Evolutionary conservation across 208 protist genomes (phyloP), one percentile per base, ranked within the genome.

Genomic region (Herpetomonas tarakana): DNA sequence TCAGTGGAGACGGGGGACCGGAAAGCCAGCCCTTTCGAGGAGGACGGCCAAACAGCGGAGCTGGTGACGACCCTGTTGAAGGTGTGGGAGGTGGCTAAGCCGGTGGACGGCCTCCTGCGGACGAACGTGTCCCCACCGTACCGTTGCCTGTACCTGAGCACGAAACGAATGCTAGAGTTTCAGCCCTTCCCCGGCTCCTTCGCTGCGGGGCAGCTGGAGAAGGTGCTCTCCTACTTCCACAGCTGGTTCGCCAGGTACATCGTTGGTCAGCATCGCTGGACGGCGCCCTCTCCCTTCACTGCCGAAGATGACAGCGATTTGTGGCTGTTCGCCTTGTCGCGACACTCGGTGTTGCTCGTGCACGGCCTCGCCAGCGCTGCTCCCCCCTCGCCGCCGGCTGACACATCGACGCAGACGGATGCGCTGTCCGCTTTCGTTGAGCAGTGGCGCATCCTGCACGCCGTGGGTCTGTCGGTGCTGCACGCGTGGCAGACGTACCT

Each of bases 301-400:
- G 52, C 59, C 0, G n/a, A 60, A 4, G 76, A 81, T 31, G 72
- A 85, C 52, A 50, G 46, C 0, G 85, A 92, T 39, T 52, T 92
- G n/a, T 91, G 83, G 76, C 29, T 21, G 4, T 92, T 95, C 79
- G 53, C 91, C n/a, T 41, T 92, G 6, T 65, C 79, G 19, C 79
- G 85, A 1, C 85, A 92, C 59, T 50, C 64, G 3, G 76, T 78
- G n/a, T 68, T 91, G 1, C 73, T 95, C 1, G 71, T 60, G 21
- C 83, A 63, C 66, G 65, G 68, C 7, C 52, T 92, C 18, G 45
- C 62, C 24, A 18, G 60, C 58, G 26, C 54, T 49, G 61, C 7
- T 57, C 3, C 21, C 16, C 4, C 21, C 4, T 7, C 18, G 4
- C 18, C 52, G 21, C 47, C 63, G 12, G 51, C 31, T 6, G 29